A percentile compares a stretch with the other conserved stretches of the same genome.
Evolutionary conservation across 2,329 filamentous ascomycete genomes (phyloP).

Genomic region (Colletotrichum neosansevieriae): DNA sequence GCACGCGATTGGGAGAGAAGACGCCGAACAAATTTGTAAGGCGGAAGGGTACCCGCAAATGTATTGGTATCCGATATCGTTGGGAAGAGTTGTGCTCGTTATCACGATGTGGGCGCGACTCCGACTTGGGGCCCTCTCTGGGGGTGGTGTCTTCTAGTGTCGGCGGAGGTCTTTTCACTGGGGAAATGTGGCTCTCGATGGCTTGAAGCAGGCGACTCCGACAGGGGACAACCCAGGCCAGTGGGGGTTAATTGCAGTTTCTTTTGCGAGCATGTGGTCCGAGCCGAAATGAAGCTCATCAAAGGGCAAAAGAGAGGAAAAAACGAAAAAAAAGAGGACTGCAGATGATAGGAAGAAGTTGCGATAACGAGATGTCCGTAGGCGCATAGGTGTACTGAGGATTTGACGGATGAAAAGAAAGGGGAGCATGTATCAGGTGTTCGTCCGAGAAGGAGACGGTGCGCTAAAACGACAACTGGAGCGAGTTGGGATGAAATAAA

Average conservation of each 20-base stretch:
- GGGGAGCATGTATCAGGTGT: neutral
- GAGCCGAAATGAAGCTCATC: slow-evolving; percentile 38
- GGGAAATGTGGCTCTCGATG: slow-evolving; percentile 18
- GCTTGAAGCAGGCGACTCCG: neutral
- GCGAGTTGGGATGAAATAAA: neutral
- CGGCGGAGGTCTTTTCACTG: slow-evolving; percentile 22
- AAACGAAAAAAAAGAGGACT: neutral
- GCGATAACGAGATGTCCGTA: neutral
- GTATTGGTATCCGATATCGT: neutral
- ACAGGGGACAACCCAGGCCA: slow-evolving; percentile 24
- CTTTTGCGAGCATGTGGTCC: slow-evolving; percentile 38
- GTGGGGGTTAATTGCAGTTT: slow-evolving; percentile 25
- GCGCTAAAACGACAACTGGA: neutral
- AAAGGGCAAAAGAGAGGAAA: slow-evolving; percentile 1
- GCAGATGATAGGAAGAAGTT: neutral
- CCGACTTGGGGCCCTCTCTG: neutral
- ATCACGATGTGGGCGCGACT: slow-evolving; percentile 8
- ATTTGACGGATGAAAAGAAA: neutral
- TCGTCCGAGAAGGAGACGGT: neutral
- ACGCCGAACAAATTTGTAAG: neutral
- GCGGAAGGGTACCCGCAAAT: neutral
- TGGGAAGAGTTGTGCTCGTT: slow-evolving; percentile 3
- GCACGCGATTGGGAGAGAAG: slow-evolving; percentile 23
- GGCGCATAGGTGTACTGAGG: neutral
- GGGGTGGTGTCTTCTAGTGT: slow-evolving; percentile 15